Percentiles rank a stretch among this genome's conserved stretches.
phyloP scores from a whole-genome alignment of 179 eudicot genomes.

The Beta lomatogona region DNA sequence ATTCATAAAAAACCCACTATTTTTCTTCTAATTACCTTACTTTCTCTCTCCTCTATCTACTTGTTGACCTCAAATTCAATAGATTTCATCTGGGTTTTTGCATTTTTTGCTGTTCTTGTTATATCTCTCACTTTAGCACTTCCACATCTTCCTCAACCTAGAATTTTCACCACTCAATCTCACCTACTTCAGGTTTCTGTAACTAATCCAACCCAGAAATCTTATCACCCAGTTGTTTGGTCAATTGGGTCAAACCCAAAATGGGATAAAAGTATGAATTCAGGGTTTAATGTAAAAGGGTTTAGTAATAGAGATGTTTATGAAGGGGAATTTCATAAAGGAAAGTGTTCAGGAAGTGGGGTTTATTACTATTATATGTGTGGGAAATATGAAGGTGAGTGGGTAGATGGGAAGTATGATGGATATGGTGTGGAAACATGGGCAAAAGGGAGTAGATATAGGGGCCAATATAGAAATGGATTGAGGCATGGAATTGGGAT shows the following conservation, averaged over 20 bases:
- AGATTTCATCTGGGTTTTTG: slow-evolving; percentile 36
- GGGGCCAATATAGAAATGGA: slow-evolving; percentile 89
- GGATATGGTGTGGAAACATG: slow-evolving; percentile 96
- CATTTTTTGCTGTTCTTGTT: slow-evolving; percentile 28
- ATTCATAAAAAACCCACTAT: slow-evolving; percentile 11
- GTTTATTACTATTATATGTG: slow-evolving; percentile 92
- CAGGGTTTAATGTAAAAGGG: slow-evolving; percentile 82
- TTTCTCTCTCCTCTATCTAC: slow-evolving; percentile 31
- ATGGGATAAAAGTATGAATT: slow-evolving; percentile 43
- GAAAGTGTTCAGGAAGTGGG: slow-evolving; percentile 94
- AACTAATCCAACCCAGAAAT: slow-evolving; percentile 5
- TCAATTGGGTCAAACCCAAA: slow-evolving; percentile 32
- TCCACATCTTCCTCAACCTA: slow-evolving; percentile 1
- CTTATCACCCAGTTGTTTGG: slow-evolving; percentile 22
- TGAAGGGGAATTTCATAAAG: slow-evolving; percentile 92
- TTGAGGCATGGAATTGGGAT: slow-evolving; percentile 95
- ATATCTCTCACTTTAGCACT: slow-evolving; percentile 27
- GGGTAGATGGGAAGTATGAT: slow-evolving; percentile 97
- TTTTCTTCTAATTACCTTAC: slow-evolving; percentile 14
- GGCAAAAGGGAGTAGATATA: slow-evolving; percentile 91
- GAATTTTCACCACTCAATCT: slow-evolving; percentile 11
- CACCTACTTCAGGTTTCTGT: slow-evolving; percentile 22
- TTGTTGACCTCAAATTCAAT: slow-evolving; percentile 30
- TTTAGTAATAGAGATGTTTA: slow-evolving; percentile 91
- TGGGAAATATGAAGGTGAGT: slow-evolving; percentile 96